Evolutionary conservation across 371 early-diverging fungal species (phyloP).

Genomic region (Mortierella sp.): DNA sequence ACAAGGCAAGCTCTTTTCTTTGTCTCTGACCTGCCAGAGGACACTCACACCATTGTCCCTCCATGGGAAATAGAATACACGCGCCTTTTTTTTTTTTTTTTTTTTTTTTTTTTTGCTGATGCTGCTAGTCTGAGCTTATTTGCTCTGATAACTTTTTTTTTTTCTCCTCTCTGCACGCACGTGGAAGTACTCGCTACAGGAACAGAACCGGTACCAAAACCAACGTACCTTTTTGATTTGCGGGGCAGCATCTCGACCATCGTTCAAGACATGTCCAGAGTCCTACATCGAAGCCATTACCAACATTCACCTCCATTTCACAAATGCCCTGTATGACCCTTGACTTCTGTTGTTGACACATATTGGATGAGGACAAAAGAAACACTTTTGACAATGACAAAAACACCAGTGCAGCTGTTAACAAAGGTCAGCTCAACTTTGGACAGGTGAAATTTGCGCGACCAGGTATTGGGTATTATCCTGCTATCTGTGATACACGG

Average conservation of each 20-base stretch:
- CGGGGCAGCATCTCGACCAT: slow-evolving; percentile 37
- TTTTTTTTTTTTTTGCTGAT: no score
- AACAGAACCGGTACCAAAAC: slow-evolving; percentile 74
- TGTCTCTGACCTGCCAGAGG: neutral
- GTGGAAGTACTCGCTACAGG: slow-evolving; percentile 79
- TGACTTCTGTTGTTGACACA: slow-evolving; percentile 83
- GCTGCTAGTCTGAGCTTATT: neutral
- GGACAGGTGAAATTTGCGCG: no score
- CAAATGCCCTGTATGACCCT: slow-evolving; percentile 60
- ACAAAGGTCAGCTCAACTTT: no score
- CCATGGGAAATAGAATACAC: no score
- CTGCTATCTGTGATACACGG: no score
- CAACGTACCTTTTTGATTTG: slow-evolving; percentile 78
- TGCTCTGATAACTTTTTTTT: slow-evolving; percentile 1
- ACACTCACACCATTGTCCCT: no score
- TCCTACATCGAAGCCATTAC: slow-evolving; percentile 95
- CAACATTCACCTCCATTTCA: slow-evolving; percentile 84
- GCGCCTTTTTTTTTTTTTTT: no score
- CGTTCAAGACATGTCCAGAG: slow-evolving; percentile 73
- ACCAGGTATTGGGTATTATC: slow-evolving; percentile 92
- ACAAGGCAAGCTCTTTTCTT: neutral
- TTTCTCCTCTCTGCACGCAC: no score
- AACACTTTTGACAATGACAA: slow-evolving; percentile 82
- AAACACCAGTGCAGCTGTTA: slow-evolving; percentile 83
- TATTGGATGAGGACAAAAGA: slow-evolving; percentile 90